Percentiles rank a stretch among this genome's conserved stretches.
phyloP scores from a whole-genome alignment of 2,329 filamentous ascomycete genomes.

The Aspergillus hiratsukae region DNA sequence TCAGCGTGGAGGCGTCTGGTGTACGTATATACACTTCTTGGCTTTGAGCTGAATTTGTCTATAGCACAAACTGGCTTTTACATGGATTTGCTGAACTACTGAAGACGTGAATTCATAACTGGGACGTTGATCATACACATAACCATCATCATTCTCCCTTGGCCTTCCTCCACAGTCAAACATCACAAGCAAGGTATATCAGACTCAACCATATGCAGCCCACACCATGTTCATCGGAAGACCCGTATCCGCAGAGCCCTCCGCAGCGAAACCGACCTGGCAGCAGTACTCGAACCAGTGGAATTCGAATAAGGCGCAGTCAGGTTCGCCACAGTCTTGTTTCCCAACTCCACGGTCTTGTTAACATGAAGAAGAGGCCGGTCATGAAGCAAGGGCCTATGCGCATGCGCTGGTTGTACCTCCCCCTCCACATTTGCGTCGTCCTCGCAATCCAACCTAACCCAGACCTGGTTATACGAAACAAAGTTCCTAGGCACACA shows the following conservation, averaged over 20 bases:
- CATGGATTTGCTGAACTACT: not conserved
- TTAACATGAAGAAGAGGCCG: not conserved
- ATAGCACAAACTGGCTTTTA: not conserved
- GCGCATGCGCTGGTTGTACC: not conserved
- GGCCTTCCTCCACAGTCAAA: not conserved
- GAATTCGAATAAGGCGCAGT: not conserved
- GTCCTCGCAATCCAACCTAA: conserved; percentile 25
- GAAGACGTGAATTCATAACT: not conserved
- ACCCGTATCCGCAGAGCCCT: not conserved
- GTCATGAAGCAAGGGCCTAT: not conserved
- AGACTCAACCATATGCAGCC: not conserved
- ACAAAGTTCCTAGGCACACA: conserved; percentile 22
- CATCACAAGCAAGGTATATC: not conserved
- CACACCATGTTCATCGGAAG: not conserved
- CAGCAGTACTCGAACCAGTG: not conserved
- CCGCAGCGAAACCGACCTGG: not conserved
- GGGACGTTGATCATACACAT: not conserved
- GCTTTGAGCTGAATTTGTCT: not conserved
- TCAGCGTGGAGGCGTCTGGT: not conserved
- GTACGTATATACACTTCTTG: conserved; percentile 2
- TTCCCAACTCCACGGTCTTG: not conserved
- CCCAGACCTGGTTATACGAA: conserved; percentile 27
- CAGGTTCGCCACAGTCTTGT: not conserved
- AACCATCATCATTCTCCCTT: conserved; percentile 1
- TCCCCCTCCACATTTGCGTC: not conserved